Evolutionary conservation across 2,329 filamentous ascomycete genomes (phyloP).

Genomic region (Gaeumannomyces tritici): DNA sequence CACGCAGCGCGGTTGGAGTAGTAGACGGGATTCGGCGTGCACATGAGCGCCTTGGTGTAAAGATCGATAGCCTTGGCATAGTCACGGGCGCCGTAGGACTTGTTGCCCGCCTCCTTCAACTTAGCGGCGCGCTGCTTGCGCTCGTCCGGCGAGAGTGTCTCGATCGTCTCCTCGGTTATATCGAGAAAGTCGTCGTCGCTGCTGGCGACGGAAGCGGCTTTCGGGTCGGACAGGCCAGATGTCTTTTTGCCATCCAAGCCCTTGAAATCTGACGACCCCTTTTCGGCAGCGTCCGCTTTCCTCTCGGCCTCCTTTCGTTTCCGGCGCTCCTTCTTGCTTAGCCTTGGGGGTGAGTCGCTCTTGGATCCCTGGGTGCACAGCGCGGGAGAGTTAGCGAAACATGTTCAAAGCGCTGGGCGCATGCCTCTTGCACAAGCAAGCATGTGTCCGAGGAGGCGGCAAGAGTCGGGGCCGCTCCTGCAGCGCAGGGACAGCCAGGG

Average conservation of each 20-base stretch:
- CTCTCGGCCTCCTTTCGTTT: slow-evolving; percentile 74
- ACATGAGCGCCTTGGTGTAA: slow-evolving; percentile 91
- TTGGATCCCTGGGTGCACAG: slow-evolving; percentile 18
- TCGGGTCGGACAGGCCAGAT: slow-evolving; percentile 27
- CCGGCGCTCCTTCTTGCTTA: slow-evolving; percentile 82
- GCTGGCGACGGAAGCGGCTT: slow-evolving; percentile 42
- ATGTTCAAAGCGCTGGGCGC: background rate
- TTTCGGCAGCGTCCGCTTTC: slow-evolving; percentile 24
- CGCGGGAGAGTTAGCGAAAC: background rate
- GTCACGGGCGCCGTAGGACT: slow-evolving; percentile 88
- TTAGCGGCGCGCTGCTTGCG: slow-evolving; percentile 81
- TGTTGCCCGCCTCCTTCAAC: slow-evolving; percentile 92
- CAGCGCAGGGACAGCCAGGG: background rate
- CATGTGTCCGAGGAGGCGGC: background rate
- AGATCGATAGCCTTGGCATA: slow-evolving; percentile 90
- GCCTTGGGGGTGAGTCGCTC: slow-evolving; percentile 50
- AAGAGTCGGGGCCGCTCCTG: background rate
- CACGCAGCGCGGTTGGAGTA: slow-evolving; percentile 98
- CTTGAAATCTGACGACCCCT: slow-evolving; percentile 9
- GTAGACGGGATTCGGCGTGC: slow-evolving; percentile 95
- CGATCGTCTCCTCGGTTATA: slow-evolving; percentile 47
- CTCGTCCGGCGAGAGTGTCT: slow-evolving; percentile 48
- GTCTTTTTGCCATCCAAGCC: background rate
- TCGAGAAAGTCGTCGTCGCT: slow-evolving; percentile 60
- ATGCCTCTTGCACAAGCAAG: background rate